phyloP scores from a whole-genome alignment of 1,284 basidiomycete species.

The Pholiota adiposa region DNA sequence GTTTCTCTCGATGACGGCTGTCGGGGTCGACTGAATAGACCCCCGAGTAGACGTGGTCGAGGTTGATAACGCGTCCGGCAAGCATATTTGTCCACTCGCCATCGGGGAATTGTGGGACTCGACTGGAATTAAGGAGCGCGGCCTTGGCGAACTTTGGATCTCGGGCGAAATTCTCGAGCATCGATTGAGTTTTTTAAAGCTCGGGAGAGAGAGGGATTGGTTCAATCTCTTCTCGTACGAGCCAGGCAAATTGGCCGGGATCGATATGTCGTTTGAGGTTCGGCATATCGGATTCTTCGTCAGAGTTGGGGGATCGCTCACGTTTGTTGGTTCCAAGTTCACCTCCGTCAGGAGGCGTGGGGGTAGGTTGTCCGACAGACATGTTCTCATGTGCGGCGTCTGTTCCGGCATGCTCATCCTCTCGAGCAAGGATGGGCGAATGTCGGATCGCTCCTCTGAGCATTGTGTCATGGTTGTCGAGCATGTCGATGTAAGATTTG shows the following conservation, averaged over 20 bases:
- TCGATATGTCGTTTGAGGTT: not conserved
- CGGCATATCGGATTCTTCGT: not conserved
- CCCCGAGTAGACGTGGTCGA: too few species aligned
- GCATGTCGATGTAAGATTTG: constrained; percentile 12
- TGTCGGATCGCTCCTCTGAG: not conserved
- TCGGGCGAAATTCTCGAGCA: constrained; percentile 16
- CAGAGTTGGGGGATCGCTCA: not conserved
- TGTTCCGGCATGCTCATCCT: not conserved
- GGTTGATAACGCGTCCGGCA: too few species aligned
- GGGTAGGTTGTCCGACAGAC: not conserved
- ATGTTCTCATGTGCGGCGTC: not conserved
- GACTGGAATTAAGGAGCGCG: too few species aligned
- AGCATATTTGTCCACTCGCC: too few species aligned
- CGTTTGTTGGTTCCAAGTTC: not conserved
- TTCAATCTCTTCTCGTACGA: constrained; percentile 7
- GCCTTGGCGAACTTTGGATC: constrained; percentile 23
- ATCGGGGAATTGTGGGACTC: too few species aligned
- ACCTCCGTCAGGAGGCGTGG: not conserved
- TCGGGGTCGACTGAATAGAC: too few species aligned
- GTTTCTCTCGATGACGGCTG: too few species aligned
- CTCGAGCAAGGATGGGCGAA: not conserved
- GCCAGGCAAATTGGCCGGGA: constrained; percentile 12
- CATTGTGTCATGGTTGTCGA: constrained; percentile 12
- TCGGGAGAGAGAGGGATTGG: constrained; percentile 6
- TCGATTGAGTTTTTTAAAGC: constrained; percentile 17